phyloP scores from a whole-genome alignment of 352 stramenopile genomes.

The Phytophthora citrophthora region DNA sequence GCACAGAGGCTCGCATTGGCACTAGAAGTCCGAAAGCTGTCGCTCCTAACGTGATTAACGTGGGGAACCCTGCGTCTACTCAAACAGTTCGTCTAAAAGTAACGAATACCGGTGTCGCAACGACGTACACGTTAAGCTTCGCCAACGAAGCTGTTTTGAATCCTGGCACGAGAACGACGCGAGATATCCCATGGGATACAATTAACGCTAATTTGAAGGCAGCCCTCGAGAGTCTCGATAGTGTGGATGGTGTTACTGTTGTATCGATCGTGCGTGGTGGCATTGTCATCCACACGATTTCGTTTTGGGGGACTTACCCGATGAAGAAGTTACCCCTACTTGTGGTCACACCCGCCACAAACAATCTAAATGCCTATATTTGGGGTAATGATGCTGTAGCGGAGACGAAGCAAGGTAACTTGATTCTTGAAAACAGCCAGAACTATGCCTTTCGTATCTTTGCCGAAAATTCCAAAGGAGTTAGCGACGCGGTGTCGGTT shows the following conservation, averaged over 20 bases:
- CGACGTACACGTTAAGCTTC: conserved; percentile 64
- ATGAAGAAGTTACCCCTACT: conserved; percentile 60
- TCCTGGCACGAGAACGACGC: conserved; percentile 7
- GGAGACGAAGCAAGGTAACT: conserved; percentile 53
- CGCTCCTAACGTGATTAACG: conserved; percentile 43
- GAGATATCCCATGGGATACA: conserved; percentile 48
- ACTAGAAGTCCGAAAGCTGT: conserved; percentile 46
- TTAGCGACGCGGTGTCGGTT: conserved; percentile 46
- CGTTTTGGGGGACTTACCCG: conserved; percentile 86
- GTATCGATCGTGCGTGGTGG: conserved; percentile 42
- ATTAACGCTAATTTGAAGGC: conserved; percentile 41
- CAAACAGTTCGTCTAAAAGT: conserved; percentile 69
- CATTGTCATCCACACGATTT: conserved; percentile 84
- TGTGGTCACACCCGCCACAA: conserved; percentile 22
- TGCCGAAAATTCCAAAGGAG: conserved; percentile 62
- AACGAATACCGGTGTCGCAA: conserved; percentile 16
- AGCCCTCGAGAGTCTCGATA: conserved; percentile 52
- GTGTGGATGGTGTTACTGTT: conserved; percentile 69
- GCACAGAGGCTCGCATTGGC: conserved; percentile 58
- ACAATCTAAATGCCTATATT: conserved; percentile 40
- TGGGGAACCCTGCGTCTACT: conserved; percentile 58
- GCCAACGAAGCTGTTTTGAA: conserved; percentile 40
- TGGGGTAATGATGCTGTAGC: conserved; percentile 57
- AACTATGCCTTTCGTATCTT: conserved; percentile 67
- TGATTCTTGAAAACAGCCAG: conserved; percentile 63